Evolutionary conservation across 176 grass and related monocot species (phyloP).

Genomic region (Aegilops longissima): DNA sequence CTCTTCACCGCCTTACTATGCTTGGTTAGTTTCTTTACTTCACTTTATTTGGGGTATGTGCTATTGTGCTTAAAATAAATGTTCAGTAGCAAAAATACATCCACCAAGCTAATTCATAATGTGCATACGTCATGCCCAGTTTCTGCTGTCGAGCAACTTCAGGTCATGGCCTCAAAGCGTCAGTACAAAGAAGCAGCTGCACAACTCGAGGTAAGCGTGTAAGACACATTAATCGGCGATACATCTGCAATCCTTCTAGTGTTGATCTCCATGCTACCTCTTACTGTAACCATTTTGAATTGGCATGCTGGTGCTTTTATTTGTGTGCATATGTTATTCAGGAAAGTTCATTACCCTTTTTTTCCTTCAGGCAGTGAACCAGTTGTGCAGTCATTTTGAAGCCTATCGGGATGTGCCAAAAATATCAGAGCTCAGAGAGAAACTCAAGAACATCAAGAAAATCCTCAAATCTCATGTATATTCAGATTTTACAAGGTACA

Average conservation of each 20-base stretch:
- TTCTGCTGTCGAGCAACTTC: conserved; percentile 97
- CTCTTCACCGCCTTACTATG: conserved; percentile 99
- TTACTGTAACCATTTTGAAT: not conserved
- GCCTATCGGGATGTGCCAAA: conserved; percentile 96
- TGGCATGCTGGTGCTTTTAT: not conserved
- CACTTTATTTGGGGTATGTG: not conserved
- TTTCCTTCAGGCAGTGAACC: conserved; percentile 86
- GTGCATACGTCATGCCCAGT: conserved; percentile 49
- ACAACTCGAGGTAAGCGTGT: conserved; percentile 73
- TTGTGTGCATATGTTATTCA: not conserved
- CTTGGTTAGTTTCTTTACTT: conserved; percentile 59
- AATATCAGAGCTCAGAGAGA: conserved; percentile 97
- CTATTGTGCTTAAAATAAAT: conserved; percentile 4
- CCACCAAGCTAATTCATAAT: conserved; percentile 14
- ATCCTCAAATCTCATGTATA: conserved; percentile 98
- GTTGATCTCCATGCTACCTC: not conserved
- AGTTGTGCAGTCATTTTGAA: conserved; percentile 98
- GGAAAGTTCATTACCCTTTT: conserved; percentile 13
- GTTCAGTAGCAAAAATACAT: not conserved
- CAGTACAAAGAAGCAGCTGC: conserved; percentile 98
- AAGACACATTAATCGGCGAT: conserved; percentile 20
- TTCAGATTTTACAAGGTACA: conserved; percentile 97
- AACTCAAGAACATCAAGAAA: conserved; percentile 99
- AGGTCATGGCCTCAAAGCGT: conserved; percentile 98
- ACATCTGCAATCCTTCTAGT: conserved; percentile 1